Conservation (phyloP, 805 yeast species). For the Metschnikowia henanensis region DNA sequence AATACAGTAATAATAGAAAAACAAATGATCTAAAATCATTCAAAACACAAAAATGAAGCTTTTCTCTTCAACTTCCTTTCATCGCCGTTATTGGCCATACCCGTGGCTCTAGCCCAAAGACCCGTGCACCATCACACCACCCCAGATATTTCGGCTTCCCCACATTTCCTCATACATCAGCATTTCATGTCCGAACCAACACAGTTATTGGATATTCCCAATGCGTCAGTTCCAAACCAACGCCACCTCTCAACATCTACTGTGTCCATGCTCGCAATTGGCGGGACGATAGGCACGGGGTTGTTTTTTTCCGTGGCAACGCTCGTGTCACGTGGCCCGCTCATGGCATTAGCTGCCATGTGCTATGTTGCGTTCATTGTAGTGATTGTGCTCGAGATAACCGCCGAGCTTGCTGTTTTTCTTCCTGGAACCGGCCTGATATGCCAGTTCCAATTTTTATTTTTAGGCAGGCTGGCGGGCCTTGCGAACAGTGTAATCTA, state of each 20-base stretch:
- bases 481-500: slow-evolving; percentile 22
- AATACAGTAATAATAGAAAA: too few relatives aligned
- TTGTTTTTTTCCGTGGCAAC: slow-evolving; percentile 21
- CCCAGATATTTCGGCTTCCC: neutral
- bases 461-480: slow-evolving; percentile 19
- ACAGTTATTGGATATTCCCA: neutral
- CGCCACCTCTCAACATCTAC: slow-evolving; percentile 13
- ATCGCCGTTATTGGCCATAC: too few relatives aligned
- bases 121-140: neutral
- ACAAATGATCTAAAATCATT: too few relatives aligned
- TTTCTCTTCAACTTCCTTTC: too few relatives aligned
- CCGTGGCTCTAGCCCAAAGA: neutral
- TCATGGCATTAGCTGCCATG: slow-evolving; percentile 20
- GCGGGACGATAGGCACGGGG: slow-evolving; percentile 27
- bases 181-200: neutral
- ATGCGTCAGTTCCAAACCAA: neutral
- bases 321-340: slow-evolving; percentile 19
- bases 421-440: slow-evolving; percentile 22
- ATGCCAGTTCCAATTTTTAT: slow-evolving; percentile 21
- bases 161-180: neutral
- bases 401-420: slow-evolving; percentile 21
- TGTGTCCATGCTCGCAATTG: slow-evolving; percentile 23
- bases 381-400: slow-evolving; percentile 21
- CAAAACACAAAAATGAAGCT: neutral
- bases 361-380: slow-evolving; percentile 21